A percentile compares a stretch with the other conserved stretches of the same genome.
Conservation (phyloP, 495 filamentous ascomycete species). For the Evernia prunastri region DNA sequence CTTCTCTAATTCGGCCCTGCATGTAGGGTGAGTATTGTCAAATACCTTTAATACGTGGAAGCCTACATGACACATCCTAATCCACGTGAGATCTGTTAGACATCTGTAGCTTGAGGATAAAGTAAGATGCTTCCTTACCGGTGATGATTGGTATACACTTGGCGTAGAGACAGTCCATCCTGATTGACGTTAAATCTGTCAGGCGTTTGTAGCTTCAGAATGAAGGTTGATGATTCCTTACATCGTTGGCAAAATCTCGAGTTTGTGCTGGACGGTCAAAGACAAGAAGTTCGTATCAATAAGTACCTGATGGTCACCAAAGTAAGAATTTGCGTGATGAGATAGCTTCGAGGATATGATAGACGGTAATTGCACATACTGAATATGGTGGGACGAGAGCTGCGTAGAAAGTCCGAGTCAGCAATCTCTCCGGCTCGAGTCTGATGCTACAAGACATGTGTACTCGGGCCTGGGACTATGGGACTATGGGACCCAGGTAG, state of each 20-base stretch:
- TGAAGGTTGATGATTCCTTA: slow-evolving; percentile 45
- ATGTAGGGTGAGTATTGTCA: neutral
- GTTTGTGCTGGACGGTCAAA: slow-evolving; percentile 83
- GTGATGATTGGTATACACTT: slow-evolving; percentile 50
- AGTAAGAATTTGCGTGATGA: neutral
- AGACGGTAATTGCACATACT: slow-evolving; percentile 31
- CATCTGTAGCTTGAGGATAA: no score
- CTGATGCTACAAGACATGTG: neutral
- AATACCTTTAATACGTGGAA: neutral
- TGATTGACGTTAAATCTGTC: neutral
- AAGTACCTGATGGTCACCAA: neutral
- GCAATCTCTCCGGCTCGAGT: neutral
- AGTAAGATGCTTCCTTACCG: no score
- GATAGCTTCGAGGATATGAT: neutral
- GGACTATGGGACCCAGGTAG: neutral
- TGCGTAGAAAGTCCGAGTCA: neutral
- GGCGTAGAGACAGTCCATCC: slow-evolving; percentile 47
- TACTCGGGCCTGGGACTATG: neutral
- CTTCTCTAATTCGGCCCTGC: slow-evolving; percentile 74
- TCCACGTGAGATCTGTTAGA: no score
- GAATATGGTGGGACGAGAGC: slow-evolving; percentile 77
- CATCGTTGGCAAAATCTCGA: slow-evolving; percentile 77
- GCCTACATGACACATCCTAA: slow-evolving; percentile 39
- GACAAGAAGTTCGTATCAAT: slow-evolving; percentile 92
- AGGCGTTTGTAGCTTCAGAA: neutral